Evolutionary conservation across 495 filamentous ascomycete species (phyloP).

Genomic region (Elasticomyces elasticus): DNA sequence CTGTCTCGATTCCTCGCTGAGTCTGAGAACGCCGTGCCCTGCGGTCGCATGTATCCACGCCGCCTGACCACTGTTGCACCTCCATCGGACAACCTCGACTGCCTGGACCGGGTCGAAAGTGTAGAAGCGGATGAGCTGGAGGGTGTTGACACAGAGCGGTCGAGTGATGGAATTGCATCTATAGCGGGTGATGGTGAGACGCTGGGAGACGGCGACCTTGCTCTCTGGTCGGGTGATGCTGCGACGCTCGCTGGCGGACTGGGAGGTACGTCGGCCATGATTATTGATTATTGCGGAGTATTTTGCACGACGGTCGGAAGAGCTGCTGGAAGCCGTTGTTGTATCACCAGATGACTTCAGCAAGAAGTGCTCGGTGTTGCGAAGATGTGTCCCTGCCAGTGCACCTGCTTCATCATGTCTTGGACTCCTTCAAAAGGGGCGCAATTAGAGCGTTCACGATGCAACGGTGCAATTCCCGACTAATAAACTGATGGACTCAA

Average conservation of each 20-base stretch:
- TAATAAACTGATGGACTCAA: neutral
- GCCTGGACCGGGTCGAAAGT: constrained; percentile 40
- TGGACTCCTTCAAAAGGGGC: no score
- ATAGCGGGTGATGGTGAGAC: constrained; percentile 57
- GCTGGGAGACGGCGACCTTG: constrained; percentile 53
- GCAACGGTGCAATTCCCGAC: no score
- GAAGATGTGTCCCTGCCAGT: no score
- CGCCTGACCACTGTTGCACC: constrained; percentile 45
- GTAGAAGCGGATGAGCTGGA: constrained; percentile 57
- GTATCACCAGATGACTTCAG: no score
- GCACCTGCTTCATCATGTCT: no score
- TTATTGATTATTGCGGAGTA: no score
- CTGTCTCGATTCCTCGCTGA: constrained; percentile 85
- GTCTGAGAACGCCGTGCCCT: constrained; percentile 79
- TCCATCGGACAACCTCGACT: constrained; percentile 35
- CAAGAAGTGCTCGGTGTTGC: no score
- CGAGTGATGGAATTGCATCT: constrained; percentile 51
- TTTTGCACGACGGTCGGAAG: no score
- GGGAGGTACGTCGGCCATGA: neutral
- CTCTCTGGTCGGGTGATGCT: constrained; percentile 15
- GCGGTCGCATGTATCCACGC: constrained; percentile 82
- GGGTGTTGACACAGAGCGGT: constrained; percentile 67
- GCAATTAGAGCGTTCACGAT: no score
- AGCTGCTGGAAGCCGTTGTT: no score
- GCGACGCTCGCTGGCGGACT: constrained; percentile 6